Evolutionary conservation across 305 asterid species (phyloP).

Genomic region (Solanum chacoense): DNA sequence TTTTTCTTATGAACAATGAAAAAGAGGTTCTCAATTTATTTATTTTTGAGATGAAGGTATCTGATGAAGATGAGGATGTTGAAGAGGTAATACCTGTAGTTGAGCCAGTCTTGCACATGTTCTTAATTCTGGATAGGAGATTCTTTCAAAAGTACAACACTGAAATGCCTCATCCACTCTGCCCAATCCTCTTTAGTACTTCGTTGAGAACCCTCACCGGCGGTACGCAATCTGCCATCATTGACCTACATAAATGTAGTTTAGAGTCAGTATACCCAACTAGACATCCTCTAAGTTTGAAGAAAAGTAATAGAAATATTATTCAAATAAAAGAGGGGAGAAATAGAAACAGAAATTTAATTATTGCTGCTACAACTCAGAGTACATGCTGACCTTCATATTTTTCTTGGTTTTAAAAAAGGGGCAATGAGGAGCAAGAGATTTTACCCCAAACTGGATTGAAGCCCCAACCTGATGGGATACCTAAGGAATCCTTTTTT

Average conservation of each 20-base stretch:
- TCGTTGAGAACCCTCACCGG: constrained; percentile 97
- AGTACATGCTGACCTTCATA: not conserved
- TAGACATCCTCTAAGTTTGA: not conserved
- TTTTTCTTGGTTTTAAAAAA: not conserved
- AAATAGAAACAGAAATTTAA: not conserved
- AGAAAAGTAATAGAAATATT: not conserved
- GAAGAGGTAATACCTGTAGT: constrained; percentile 50
- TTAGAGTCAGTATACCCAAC: not conserved
- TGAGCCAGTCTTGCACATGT: constrained; percentile 95
- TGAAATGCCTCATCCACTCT: constrained; percentile 98
- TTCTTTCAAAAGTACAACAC: constrained; percentile 90
- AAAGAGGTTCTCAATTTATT: not conserved
- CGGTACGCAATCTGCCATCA: constrained; percentile 72
- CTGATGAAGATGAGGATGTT: not conserved
- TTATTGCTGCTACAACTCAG: not conserved
- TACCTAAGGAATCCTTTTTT: no score
- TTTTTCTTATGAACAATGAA: not conserved
- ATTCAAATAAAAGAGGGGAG: not conserved
- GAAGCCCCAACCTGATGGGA: no score
- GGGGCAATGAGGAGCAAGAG: not conserved
- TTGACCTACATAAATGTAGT: constrained; percentile 48
- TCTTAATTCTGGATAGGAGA: constrained; percentile 91
- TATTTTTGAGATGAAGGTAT: not conserved
- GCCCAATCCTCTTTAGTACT: constrained; percentile 98
- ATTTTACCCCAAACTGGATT: not conserved